These are phyloP conservation scores for Hanseniaspora taiwanica DNA, from an alignment of 805 yeast species.

Conservation along the genomic window DNA sequence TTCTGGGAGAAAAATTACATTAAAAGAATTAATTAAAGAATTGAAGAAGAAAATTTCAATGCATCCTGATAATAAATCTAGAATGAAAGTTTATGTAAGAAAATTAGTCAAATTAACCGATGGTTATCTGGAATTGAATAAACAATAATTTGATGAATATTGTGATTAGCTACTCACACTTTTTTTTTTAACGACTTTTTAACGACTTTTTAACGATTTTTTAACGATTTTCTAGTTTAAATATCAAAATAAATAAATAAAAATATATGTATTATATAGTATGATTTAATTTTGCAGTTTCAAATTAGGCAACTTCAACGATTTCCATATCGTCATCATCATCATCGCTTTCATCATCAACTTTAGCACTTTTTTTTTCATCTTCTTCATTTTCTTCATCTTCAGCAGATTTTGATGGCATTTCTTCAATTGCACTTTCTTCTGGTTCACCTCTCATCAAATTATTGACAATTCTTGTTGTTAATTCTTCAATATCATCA, in stretches of 20 bases:
- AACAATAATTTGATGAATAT: not conserved
- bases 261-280: not conserved
- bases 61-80: conserved; percentile 49
- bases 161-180: too few relatives aligned
- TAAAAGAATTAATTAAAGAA: conserved; percentile 47
- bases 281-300: not conserved
- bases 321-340: conserved; percentile 21
- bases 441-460: conserved; percentile 79
- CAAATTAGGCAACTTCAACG: conserved; percentile 20
- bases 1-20: conserved; percentile 30
- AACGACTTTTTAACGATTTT: not conserved
- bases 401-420: conserved; percentile 33
- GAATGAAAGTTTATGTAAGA: conserved; percentile 45
- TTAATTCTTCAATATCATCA: conserved; percentile 45
- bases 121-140: conserved; percentile 16
- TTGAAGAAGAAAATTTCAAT: conserved; percentile 49
- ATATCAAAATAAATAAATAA: not conserved
- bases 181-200: too few relatives aligned
- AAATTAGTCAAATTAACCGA: conserved; percentile 39
- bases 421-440: conserved; percentile 33
- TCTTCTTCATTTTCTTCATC: conserved; percentile 30
- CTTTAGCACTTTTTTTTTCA: conserved; percentile 9
- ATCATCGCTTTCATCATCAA: conserved; percentile 9
- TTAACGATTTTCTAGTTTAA: not conserved
- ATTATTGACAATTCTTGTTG: conserved; percentile 80